These are phyloP conservation scores for Penicillium antarcticum DNA, from an alignment of 495 filamentous ascomycete species.

Conservation along the genomic window DNA sequence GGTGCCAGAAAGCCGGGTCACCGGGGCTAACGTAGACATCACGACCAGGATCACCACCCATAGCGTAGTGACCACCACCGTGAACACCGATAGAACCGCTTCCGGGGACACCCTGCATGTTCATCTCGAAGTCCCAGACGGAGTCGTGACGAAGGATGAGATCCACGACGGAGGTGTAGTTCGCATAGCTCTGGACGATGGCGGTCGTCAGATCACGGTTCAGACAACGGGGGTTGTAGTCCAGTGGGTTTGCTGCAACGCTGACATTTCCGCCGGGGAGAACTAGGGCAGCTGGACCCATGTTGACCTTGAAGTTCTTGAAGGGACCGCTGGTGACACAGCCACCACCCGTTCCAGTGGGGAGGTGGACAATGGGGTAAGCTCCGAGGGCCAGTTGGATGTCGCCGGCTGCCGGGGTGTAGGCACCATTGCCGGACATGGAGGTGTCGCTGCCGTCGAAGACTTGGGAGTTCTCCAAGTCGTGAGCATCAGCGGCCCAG, in stretches of 20 bases:
- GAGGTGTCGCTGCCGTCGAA: slow-evolving; percentile 61
- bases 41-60: slow-evolving; percentile 59
- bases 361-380: slow-evolving; percentile 28
- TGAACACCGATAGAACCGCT: slow-evolving; percentile 54
- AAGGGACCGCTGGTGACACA: slow-evolving; percentile 63
- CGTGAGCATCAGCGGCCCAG: slow-evolving; percentile 52
- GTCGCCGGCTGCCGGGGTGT: slow-evolving; percentile 32
- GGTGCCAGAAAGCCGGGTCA: slow-evolving; percentile 67
- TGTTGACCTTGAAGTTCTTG: slow-evolving; percentile 41
- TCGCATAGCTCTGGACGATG: slow-evolving; percentile 44
- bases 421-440: slow-evolving; percentile 59
- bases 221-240: slow-evolving; percentile 63
- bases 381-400: slow-evolving; percentile 15
- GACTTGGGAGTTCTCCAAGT: slow-evolving; percentile 55
- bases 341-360: slow-evolving; percentile 58
- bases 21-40: slow-evolving; percentile 59
- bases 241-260: slow-evolving; percentile 19
- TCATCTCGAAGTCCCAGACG: slow-evolving; percentile 51
- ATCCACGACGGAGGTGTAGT: slow-evolving; percentile 43
- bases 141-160: slow-evolving; percentile 44
- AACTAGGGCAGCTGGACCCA: slow-evolving; percentile 48
- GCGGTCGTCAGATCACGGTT: slow-evolving; percentile 58
- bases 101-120: slow-evolving; percentile 48
- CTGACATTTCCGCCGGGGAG: slow-evolving; percentile 19
- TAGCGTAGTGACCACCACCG: slow-evolving; percentile 60